Evolutionary conservation across 768 basidiomycete species (phyloP).

Genomic region (Leucogyrophana mollusca): DNA sequence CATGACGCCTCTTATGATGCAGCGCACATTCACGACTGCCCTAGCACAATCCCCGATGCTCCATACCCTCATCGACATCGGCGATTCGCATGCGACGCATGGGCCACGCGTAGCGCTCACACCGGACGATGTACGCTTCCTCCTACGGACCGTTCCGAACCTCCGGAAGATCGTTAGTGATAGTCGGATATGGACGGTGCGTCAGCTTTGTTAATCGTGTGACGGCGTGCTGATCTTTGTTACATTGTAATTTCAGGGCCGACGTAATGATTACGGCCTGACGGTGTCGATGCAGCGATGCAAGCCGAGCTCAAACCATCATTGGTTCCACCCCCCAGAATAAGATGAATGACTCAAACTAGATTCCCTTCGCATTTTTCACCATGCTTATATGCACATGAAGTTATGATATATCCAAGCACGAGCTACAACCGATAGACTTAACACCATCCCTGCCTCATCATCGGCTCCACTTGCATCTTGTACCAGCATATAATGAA

Average conservation of each 20-base stretch:
- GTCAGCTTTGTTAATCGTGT: slow-evolving; percentile 19
- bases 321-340: slow-evolving; percentile 10
- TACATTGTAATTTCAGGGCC: slow-evolving; percentile 23
- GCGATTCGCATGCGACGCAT: slow-evolving; percentile 40
- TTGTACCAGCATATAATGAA: too few species aligned
- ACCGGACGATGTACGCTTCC: slow-evolving; percentile 33
- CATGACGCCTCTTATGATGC: neutral
- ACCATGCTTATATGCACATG: too few species aligned
- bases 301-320: neutral
- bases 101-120: slow-evolving; percentile 37
- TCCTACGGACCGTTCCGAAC: slow-evolving; percentile 40
- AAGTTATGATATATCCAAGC: too few species aligned
- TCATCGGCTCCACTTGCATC: too few species aligned
- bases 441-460: too few species aligned
- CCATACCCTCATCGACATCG: slow-evolving; percentile 44
- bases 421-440: too few species aligned
- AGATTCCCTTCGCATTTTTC: too few species aligned
- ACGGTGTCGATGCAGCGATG: slow-evolving; percentile 30
- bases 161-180: slow-evolving; percentile 49
- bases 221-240: neutral
- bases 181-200: slow-evolving; percentile 54
- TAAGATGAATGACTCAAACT: too few species aligned
- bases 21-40: slow-evolving; percentile 33
- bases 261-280: slow-evolving; percentile 14
- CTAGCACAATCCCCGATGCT: slow-evolving; percentile 37